Conservation (phyloP, 2,329 filamentous ascomycete species). For the Colletotrichum simmondsii region DNA sequence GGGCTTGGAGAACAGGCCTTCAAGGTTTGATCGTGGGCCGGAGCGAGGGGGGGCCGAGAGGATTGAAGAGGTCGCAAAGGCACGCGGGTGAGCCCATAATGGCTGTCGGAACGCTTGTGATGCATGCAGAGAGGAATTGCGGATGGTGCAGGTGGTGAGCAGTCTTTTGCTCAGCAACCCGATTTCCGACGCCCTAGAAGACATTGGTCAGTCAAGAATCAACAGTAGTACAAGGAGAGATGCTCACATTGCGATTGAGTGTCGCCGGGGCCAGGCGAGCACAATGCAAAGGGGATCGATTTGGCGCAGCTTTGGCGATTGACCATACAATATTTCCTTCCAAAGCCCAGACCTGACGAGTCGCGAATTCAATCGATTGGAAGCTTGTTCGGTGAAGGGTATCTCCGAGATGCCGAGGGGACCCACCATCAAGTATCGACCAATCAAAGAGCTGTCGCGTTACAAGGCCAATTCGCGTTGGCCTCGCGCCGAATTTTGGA, state of each 20-base stretch:
- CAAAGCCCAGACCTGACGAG: not conserved
- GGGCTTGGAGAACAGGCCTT: not conserved
- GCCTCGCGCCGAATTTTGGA: constrained; percentile 34
- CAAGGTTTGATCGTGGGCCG: not conserved
- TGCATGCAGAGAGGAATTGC: not conserved
- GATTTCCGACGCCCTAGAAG: constrained; percentile 32
- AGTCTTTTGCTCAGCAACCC: constrained; percentile 28
- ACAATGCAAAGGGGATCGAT: not conserved
- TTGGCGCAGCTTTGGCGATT: not conserved
- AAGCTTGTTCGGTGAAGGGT: constrained; percentile 27
- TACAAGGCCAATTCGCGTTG: constrained; percentile 23
- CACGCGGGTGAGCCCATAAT: constrained; percentile 9
- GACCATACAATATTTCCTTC: constrained; percentile 13
- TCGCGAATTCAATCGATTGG: not conserved
- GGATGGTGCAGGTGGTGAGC: constrained; percentile 28
- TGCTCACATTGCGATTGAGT: constrained; percentile 15
- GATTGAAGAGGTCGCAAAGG: constrained; percentile 14
- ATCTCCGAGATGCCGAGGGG: not conserved
- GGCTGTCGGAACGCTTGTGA: constrained; percentile 19
- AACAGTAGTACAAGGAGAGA: not conserved
- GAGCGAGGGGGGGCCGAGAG: not conserved
- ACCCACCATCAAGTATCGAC: not conserved
- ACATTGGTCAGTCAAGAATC: not conserved
- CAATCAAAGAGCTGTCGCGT: constrained; percentile 35
- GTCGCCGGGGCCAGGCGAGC: not conserved